Evolutionary conservation across 1,284 basidiomycete species (phyloP).

Genomic region (Mycena citricolor): DNA sequence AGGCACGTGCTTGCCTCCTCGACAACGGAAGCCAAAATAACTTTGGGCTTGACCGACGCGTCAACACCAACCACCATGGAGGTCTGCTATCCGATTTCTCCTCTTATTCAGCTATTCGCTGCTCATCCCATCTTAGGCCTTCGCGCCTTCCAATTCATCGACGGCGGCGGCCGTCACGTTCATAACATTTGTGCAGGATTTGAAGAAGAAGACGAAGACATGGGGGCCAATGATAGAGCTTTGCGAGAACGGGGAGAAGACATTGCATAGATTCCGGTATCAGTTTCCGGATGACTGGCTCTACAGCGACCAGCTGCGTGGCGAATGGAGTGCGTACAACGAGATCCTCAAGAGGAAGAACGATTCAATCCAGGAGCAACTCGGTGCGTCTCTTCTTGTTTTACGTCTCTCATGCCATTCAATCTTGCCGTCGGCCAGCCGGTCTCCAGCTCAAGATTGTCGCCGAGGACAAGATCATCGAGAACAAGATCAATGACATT

Average conservation of each 20-base stretch:
- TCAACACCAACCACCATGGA: constrained; percentile 34
- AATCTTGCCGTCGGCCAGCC: constrained; percentile 49
- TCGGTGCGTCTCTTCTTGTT: constrained; percentile 51
- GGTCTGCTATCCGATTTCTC: constrained; percentile 23
- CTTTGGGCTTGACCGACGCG: constrained; percentile 35
- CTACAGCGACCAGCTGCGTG: constrained; percentile 94
- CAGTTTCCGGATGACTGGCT: constrained; percentile 98
- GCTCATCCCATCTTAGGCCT: constrained; percentile 39
- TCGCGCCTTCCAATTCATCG: constrained; percentile 69
- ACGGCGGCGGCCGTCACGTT: constrained; percentile 98
- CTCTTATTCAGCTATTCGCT: constrained; percentile 6
- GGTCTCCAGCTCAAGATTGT: constrained; percentile 97
- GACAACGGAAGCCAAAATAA: too few relatives aligned
- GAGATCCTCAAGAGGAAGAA: constrained; percentile 98
- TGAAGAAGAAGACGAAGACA: constrained; percentile 94
- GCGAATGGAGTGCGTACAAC: constrained; percentile 98
- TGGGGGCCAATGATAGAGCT: constrained; percentile 98
- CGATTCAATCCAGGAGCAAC: constrained; percentile 96
- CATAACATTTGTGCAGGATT: constrained; percentile 98
- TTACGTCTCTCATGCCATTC: constrained; percentile 5
- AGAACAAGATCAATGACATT: constrained; percentile 90
- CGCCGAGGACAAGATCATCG: constrained; percentile 98
- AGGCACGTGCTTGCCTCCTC: too few relatives aligned
- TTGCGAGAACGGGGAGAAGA: constrained; percentile 94
- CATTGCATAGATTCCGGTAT: constrained; percentile 93